Conservation (phyloP, 1,284 basidiomycete genomes). For the Ganoderma boninense region DNA sequence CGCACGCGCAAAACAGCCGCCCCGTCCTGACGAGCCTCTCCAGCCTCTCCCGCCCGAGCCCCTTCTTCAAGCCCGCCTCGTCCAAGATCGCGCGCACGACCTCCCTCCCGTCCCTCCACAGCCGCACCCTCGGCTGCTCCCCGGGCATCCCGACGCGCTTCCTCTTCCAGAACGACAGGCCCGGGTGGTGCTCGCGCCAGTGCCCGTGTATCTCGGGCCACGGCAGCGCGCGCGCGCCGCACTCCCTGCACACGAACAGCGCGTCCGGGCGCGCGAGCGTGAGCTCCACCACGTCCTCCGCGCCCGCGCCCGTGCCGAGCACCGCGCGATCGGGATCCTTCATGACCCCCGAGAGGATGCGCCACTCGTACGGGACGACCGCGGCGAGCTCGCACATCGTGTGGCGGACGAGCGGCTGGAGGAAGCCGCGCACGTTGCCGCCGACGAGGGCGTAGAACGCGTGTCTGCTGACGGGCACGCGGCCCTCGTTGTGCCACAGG, state of each 20-base stretch:
- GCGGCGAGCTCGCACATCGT: neutral
- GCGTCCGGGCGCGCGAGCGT: neutral
- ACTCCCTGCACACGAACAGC: neutral
- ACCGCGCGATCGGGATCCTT: no score
- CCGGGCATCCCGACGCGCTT: neutral
- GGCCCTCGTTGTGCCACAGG: neutral
- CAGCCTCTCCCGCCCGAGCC: neutral
- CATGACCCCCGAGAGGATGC: no score
- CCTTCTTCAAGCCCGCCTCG: no score
- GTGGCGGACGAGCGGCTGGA: neutral
- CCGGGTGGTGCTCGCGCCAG: conserved; percentile 12
- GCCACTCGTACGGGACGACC: no score
- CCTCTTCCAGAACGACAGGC: neutral
- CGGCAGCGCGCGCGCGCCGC: neutral
- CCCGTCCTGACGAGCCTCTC: neutral
- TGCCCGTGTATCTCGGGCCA: conserved; percentile 1
- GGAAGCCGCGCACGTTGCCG: neutral
- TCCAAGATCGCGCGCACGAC: neutral
- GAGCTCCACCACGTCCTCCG: neutral
- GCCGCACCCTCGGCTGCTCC: neutral
- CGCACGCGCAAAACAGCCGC: conserved; percentile 21
- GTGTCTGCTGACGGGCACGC: neutral
- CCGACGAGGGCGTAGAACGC: neutral
- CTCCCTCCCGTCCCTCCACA: neutral
- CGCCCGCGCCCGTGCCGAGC: no score